Evolutionary conservation across 1,284 basidiomycete genomes (phyloP).

Genomic region (Wallemia ichthyophaga): DNA sequence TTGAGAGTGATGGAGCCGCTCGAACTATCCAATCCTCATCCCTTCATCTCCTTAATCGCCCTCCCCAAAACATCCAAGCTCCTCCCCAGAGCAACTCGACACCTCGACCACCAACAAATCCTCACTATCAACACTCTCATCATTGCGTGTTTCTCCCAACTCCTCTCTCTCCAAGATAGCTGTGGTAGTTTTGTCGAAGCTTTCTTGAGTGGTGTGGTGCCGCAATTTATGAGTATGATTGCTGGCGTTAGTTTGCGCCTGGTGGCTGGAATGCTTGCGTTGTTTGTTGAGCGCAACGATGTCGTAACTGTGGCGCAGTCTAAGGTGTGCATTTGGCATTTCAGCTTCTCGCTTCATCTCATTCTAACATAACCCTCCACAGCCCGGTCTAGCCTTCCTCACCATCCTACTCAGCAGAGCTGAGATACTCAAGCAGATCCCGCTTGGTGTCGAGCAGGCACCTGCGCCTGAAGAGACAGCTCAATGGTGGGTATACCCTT

Average conservation of each 20-base stretch:
- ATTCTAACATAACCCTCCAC: neutral
- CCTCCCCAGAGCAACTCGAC: slow-evolving; percentile 62
- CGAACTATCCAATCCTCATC: slow-evolving; percentile 76
- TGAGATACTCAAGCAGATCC: slow-evolving; percentile 53
- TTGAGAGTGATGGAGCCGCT: slow-evolving; percentile 66
- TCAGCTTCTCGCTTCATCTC: too few relatives aligned
- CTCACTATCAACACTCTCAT: slow-evolving; percentile 68
- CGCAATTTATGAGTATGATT: slow-evolving; percentile 54
- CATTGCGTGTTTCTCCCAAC: slow-evolving; percentile 70
- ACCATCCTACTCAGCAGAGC: slow-evolving; percentile 77
- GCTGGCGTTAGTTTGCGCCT: slow-evolving; percentile 46
- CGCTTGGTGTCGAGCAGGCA: slow-evolving; percentile 17
- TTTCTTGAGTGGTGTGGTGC: slow-evolving; percentile 58
- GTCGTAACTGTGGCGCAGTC: slow-evolving; percentile 38
- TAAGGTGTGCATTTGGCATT: slow-evolving; percentile 29
- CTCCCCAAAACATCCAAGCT: slow-evolving; percentile 81
- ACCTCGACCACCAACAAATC: slow-evolving; percentile 46
- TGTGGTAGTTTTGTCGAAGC: slow-evolving; percentile 36
- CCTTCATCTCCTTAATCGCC: slow-evolving; percentile 71
- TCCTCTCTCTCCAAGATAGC: slow-evolving; percentile 59
- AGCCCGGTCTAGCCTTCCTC: slow-evolving; percentile 76
- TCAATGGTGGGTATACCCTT: neutral
- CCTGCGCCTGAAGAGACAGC: slow-evolving; percentile 4
- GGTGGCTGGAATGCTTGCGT: slow-evolving; percentile 55
- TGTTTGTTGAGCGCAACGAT: slow-evolving; percentile 56